Base-by-base conservation (phyloP, 768 basidiomycete species). In the Tricholoma saponaceum region DNA sequence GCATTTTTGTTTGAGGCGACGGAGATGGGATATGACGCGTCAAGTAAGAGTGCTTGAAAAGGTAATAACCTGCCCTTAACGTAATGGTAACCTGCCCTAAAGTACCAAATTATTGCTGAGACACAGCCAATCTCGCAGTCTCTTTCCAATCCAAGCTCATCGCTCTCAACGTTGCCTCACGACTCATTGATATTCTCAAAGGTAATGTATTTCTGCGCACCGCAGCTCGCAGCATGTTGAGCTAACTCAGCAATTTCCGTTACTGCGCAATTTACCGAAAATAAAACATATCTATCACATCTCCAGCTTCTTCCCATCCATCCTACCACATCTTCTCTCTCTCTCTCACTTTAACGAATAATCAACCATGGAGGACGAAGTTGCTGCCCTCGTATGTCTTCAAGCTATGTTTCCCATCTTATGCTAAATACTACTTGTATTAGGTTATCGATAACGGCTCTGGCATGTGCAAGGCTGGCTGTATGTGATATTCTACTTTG, bases 391-490 rank as follows among this genome's bases (percentile, higher is more conserved):
- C 62, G 77, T 79, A 69, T 54, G 77, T 76, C 18, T 78, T 66
- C 74, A 81, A 60, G n/a, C 76, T 70, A 25, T 14, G 51, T 22
- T 4, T 41, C 28, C 25, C 37, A 46, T 60, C 35, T n/a, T n/a
- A 30, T n/a, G 14, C 50, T 55, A 46, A 58, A 44, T 41, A 52
- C 12, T 63, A 14, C 52, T 39, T 26, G 26, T 22, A 50, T 28
- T 62, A 90, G 89, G 90, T 92, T 75, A 89, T 91, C 72, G 89
- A 93, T 76, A 92, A 92, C 74, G 93, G 92, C 70, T 98, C 95
- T 70, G 96, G 95, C 77, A 98, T 98, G 95, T 98, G 95, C 89
- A 98, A 98, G 81, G 96, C 96, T 85, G 96, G 97, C 78, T 94
- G 91, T 92, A 73, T 67, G 89, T 87, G 37, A n/a, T 65, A 56